Conservation (phyloP, 257 asterid species). For the Coffea canephora region DNA sequence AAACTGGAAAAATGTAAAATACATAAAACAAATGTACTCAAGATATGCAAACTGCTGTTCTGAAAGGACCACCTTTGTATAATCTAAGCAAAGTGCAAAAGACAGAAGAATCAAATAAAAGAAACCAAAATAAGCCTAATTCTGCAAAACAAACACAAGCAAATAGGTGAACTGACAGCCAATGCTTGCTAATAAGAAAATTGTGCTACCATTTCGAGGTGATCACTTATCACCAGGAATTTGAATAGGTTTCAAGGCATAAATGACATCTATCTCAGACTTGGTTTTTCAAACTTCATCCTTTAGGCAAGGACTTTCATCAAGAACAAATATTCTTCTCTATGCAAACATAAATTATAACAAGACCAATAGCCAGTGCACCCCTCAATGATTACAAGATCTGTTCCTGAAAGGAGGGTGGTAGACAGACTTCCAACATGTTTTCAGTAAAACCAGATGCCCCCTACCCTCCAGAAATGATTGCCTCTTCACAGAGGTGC, state of each 20-base stretch:
- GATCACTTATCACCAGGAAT: neutral
- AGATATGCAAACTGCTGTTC: neutral
- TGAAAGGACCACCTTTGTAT: neutral
- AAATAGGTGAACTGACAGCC: neutral
- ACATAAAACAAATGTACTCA: neutral
- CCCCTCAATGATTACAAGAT: neutral
- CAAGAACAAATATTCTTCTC: neutral
- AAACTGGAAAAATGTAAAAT: neutral
- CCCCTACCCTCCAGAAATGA: neutral
- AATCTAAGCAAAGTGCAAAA: neutral
- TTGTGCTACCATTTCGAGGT: neutral
- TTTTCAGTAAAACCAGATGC: neutral
- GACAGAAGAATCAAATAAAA: neutral
- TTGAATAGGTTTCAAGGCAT: neutral
- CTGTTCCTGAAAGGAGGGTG: neutral
- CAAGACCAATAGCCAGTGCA: neutral
- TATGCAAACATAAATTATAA: neutral
- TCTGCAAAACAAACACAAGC: neutral
- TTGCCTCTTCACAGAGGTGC: neutral
- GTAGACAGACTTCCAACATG: neutral
- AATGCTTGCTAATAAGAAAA: neutral
- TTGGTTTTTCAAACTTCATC: neutral
- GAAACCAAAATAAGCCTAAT: neutral
- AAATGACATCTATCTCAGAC: neutral
- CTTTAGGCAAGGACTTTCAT: neutral